Conservation (phyloP, 805 yeast genomes). For the Candida railenensis region DNA sequence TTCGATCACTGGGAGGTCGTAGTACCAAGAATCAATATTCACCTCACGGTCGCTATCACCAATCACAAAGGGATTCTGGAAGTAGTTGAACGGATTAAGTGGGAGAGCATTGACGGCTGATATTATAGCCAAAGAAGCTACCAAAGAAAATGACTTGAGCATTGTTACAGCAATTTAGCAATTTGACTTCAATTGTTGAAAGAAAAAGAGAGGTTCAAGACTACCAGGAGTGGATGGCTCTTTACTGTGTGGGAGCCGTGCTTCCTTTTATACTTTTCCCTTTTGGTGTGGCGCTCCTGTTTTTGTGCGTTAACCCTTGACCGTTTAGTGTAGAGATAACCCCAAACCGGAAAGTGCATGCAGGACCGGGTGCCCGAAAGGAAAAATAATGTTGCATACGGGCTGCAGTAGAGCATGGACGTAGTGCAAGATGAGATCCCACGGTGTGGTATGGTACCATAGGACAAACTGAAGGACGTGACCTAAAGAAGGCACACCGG, state of each 20-base stretch:
- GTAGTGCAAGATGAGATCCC: too few relatives aligned
- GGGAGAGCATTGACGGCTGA: conserved; percentile 22
- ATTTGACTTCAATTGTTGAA: neutral
- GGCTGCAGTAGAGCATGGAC: too few relatives aligned
- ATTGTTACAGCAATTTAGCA: too few relatives aligned
- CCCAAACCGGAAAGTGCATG: neutral
- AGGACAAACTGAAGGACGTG: too few relatives aligned
- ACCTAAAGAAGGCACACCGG: too few relatives aligned
- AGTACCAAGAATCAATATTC: conserved; percentile 10
- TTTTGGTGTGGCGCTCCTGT: neutral
- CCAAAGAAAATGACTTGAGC: conserved; percentile 12
- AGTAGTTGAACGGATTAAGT: conserved; percentile 6
- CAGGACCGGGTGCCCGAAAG: conserved; percentile 3
- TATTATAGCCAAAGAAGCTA: conserved; percentile 19
- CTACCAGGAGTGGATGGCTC: neutral
- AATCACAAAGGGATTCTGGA: neutral
- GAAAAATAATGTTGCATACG: too few relatives aligned
- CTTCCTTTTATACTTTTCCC: neutral
- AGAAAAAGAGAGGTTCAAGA: neutral
- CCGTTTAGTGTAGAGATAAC: neutral
- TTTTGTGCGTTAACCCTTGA: neutral
- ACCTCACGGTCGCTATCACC: neutral
- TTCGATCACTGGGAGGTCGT: conserved; percentile 51
- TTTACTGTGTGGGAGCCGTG: neutral
- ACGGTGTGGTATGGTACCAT: too few relatives aligned